Conservation (phyloP, 2,329 filamentous ascomycete species). For the Beauveria medogensis region DNA sequence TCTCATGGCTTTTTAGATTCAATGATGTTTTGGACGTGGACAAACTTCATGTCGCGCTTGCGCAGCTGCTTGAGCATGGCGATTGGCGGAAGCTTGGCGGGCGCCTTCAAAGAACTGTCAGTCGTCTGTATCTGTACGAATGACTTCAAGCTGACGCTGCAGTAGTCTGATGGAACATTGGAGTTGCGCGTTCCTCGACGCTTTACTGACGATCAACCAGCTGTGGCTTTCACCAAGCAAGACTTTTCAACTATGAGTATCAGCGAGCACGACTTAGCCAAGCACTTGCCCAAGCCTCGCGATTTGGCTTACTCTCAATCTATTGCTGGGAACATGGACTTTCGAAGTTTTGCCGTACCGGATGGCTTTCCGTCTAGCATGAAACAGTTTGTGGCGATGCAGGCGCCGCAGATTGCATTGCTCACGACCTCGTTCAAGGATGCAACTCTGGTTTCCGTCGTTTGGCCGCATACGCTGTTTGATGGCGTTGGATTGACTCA, state of each 20-base stretch:
- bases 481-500: constrained; percentile 34
- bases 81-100: constrained; percentile 41
- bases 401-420: not conserved
- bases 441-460: constrained; percentile 36
- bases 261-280: not conserved
- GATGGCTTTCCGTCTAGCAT: not conserved
- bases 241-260: not conserved
- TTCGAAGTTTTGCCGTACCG: not conserved
- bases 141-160: not conserved
- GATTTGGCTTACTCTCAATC: not conserved
- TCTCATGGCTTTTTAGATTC: constrained; percentile 32
- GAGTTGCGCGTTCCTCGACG: constrained; percentile 1
- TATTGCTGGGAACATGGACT: not conserved
- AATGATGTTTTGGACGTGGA: constrained; percentile 37
- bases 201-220: not conserved
- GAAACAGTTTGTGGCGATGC: not conserved
- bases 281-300: not conserved
- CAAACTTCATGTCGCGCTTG: constrained; percentile 28
- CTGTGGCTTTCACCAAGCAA: constrained; percentile 1
- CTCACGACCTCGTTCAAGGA: constrained; percentile 36
- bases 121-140: not conserved
- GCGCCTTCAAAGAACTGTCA: constrained; percentile 21
- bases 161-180: not conserved
- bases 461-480: constrained; percentile 36
- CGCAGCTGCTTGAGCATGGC: constrained; percentile 30